Conservation (phyloP, 2,329 filamentous ascomycete genomes). For the Colletotrichum ledebouriae region DNA sequence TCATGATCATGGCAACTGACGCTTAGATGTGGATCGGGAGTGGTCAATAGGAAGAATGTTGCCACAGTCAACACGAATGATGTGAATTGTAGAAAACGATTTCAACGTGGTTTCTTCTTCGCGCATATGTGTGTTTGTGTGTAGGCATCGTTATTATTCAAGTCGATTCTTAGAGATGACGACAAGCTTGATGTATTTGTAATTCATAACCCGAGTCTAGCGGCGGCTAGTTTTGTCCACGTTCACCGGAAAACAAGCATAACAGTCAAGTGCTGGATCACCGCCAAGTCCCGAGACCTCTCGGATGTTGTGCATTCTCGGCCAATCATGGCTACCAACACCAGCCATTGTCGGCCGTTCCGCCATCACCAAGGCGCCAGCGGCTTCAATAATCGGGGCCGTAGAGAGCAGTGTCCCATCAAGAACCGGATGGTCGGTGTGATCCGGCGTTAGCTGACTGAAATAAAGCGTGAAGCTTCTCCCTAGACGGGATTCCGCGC, state of each 20-base stretch:
- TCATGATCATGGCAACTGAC: constrained; percentile 42
- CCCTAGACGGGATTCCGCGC: background rate
- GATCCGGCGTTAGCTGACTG: background rate
- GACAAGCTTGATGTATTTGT: too few relatives aligned
- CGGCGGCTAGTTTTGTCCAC: too few relatives aligned
- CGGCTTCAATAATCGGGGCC: constrained; percentile 3
- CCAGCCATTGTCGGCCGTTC: constrained; percentile 22
- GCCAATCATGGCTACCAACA: constrained; percentile 47
- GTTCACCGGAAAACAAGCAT: background rate
- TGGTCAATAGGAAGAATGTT: constrained; percentile 41
- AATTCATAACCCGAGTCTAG: too few relatives aligned
- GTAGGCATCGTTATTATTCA: too few relatives aligned
- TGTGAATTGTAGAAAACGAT: constrained; percentile 31
- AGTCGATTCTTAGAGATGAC: too few relatives aligned
- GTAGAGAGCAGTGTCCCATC: background rate
- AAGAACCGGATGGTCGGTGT: background rate
- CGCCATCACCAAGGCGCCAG: background rate
- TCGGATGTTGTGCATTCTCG: constrained; percentile 45
- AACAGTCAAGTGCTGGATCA: background rate
- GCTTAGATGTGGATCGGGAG: constrained; percentile 39
- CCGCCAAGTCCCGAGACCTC: constrained; percentile 44
- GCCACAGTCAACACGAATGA: constrained; percentile 38
- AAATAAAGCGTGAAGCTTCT: background rate
- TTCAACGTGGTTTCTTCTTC: too few relatives aligned
- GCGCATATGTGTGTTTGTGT: background rate